A percentile compares a stretch with the other conserved stretches of the same genome.
Evolutionary conservation across 192 early-diverging fungal species (phyloP).

Genomic region (Rhizophagus clarus): DNA sequence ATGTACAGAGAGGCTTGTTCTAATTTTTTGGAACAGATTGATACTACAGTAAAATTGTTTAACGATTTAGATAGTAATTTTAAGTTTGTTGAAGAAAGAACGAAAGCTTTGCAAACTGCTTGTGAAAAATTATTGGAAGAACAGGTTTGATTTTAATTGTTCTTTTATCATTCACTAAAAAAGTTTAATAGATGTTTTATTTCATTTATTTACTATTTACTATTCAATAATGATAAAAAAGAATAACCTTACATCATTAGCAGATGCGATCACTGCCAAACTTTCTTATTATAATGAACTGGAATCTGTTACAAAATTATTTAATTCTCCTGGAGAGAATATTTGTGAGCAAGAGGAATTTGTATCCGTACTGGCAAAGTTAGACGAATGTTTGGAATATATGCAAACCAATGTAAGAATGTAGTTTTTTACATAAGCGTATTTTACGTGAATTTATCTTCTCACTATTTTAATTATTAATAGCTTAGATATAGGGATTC

Average conservation of each 20-base stretch:
- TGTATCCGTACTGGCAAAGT: constrained; percentile 70
- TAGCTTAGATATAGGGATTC: constrained; percentile 80
- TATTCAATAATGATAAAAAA: constrained; percentile 27
- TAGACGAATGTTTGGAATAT: constrained; percentile 83
- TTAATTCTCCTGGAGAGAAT: constrained; percentile 82
- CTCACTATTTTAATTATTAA: neutral
- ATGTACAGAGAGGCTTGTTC: constrained; percentile 66
- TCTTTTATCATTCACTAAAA: neutral
- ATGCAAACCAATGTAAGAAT: constrained; percentile 68
- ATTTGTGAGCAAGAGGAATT: constrained; percentile 81
- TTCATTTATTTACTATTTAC: too few relatives aligned
- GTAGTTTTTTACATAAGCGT: neutral
- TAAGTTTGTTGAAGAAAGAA: constrained; percentile 77
- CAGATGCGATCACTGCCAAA: constrained; percentile 57
- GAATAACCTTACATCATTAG: constrained; percentile 61
- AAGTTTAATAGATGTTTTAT: too few relatives aligned
- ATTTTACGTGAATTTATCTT: neutral
- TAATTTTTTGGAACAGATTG: constrained; percentile 63
- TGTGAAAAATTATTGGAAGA: constrained; percentile 80
- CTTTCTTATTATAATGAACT: constrained; percentile 84
- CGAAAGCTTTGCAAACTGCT: constrained; percentile 72
- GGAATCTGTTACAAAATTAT: constrained; percentile 75
- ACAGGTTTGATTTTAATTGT: constrained; percentile 42
- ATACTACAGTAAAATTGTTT: constrained; percentile 59
- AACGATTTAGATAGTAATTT: constrained; percentile 68